These are phyloP conservation scores for Fabrea salina DNA, from an alignment of 169 alveolate genomes.

Conservation along the genomic window DNA sequence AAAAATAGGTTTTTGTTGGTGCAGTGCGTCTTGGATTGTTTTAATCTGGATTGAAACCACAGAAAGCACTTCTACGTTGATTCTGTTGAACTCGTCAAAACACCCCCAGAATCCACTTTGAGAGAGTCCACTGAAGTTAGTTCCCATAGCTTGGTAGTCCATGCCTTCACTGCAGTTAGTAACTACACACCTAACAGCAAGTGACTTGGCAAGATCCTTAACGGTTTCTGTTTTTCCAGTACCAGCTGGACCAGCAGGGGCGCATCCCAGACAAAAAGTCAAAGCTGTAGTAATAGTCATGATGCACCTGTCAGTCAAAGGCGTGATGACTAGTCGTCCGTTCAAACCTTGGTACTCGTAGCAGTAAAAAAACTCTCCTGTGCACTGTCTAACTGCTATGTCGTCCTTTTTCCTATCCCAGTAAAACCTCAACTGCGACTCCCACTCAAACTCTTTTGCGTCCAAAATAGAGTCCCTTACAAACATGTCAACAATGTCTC, in stretches of 20 bases:
- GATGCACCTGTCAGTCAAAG: constrained; percentile 84
- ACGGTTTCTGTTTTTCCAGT: constrained; percentile 89
- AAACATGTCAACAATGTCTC: constrained; percentile 86
- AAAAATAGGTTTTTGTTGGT: constrained; percentile 48
- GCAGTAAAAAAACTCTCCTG: constrained; percentile 66
- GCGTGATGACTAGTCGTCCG: constrained; percentile 82
- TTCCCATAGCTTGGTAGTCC: constrained; percentile 82
- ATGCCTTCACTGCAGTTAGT: constrained; percentile 83
- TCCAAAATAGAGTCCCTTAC: constrained; percentile 86
- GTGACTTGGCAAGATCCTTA: constrained; percentile 82
- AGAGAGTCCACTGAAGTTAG: constrained; percentile 75
- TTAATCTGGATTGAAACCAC: constrained; percentile 80
- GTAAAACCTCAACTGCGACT: constrained; percentile 81
- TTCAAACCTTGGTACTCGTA: constrained; percentile 82
- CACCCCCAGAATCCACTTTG: constrained; percentile 88
- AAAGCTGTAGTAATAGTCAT: constrained; percentile 84
- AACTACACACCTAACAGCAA: constrained; percentile 82
- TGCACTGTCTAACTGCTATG: constrained; percentile 85
- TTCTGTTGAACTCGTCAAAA: constrained; percentile 87
- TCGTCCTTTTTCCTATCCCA: constrained; percentile 89
- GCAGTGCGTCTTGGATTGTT: constrained; percentile 60
- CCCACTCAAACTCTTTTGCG: constrained; percentile 89
- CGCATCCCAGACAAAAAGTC: constrained; percentile 75
- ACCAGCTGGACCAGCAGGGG: constrained; percentile 91
- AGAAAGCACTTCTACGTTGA: constrained; percentile 81